Conservation (phyloP, 306 rosid genomes). For the Rubus parviflorus region DNA sequence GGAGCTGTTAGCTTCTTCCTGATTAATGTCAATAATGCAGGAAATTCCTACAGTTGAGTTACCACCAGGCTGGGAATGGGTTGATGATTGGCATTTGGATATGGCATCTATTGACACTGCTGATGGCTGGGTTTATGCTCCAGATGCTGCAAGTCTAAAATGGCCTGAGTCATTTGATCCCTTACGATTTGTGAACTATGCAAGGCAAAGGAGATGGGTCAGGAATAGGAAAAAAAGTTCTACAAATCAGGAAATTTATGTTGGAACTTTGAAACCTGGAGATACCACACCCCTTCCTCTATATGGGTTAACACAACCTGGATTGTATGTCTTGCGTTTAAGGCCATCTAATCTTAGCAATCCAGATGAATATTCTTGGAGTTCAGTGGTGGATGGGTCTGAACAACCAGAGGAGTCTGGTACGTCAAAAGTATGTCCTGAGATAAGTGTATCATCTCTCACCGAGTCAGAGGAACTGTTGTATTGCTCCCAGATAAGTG, state of each 20-base stretch:
- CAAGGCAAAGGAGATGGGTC: slow-evolving; percentile 86
- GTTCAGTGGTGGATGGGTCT: slow-evolving; percentile 61
- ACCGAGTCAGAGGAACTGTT: slow-evolving; percentile 78
- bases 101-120: slow-evolving; percentile 44
- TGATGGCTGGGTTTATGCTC: slow-evolving; percentile 86
- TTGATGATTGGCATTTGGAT: slow-evolving; percentile 93
- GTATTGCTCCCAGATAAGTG: slow-evolving; percentile 64
- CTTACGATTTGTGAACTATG: slow-evolving; percentile 41
- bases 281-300: slow-evolving; percentile 75
- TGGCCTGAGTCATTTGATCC: slow-evolving; percentile 72
- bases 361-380: slow-evolving; percentile 76
- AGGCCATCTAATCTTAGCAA: slow-evolving; percentile 56
- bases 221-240: slow-evolving; percentile 60
- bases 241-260: slow-evolving; percentile 47
- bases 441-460: slow-evolving; percentile 68
- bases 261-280: slow-evolving; percentile 85
- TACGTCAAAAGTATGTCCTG: slow-evolving; percentile 38
- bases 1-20: slow-evolving; percentile 13
- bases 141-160: slow-evolving; percentile 63
- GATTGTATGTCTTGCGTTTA: slow-evolving; percentile 57
- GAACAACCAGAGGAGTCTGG: slow-evolving; percentile 43
- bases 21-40: slow-evolving; percentile 37
- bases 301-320: slow-evolving; percentile 66
- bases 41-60: slow-evolving; percentile 48
- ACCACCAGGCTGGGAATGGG: slow-evolving; percentile 82